phyloP scores from a whole-genome alignment of 1,284 basidiomycete genomes.

The Schizopora paradoxa region DNA sequence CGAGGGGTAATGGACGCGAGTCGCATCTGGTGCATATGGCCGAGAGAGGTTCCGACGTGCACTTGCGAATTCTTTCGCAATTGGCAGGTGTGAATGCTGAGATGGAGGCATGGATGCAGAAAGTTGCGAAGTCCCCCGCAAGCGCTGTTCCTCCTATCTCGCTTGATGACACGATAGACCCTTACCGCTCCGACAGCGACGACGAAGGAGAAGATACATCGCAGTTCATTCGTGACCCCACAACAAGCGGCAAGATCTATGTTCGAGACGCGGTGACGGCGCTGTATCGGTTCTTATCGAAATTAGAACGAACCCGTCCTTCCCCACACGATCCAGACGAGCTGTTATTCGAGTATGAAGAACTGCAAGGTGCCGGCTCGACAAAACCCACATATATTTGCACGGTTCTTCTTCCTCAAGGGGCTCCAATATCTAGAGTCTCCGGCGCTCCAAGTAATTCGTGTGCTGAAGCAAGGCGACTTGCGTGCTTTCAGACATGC shows the following conservation, averaged over 20 bases:
- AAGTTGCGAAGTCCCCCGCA: constrained; percentile 33
- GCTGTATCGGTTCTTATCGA: constrained; percentile 46
- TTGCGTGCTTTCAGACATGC: constrained; percentile 54
- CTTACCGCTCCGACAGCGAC: constrained; percentile 44
- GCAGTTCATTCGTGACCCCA: constrained; percentile 46
- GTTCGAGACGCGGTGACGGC: constrained; percentile 46
- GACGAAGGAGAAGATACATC: constrained; percentile 32
- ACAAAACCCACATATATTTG: constrained; percentile 35
- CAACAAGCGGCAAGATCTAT: constrained; percentile 51
- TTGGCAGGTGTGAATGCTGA: constrained; percentile 24
- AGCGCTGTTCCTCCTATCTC: constrained; percentile 42
- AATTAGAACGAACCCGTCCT: constrained; percentile 14
- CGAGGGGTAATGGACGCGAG: constrained; percentile 38
- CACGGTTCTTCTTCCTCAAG: constrained; percentile 42
- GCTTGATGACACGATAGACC: constrained; percentile 35
- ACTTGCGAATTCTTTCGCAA: constrained; percentile 42
- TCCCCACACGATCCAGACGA: constrained; percentile 17
- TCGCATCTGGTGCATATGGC: constrained; percentile 60
- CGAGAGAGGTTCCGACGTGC: constrained; percentile 49
- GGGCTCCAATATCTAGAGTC: constrained; percentile 35
- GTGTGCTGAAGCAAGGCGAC: constrained; percentile 47
- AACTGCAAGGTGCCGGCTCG: constrained; percentile 22
- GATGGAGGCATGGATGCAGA: constrained; percentile 43
- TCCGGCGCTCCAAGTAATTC: constrained; percentile 42
- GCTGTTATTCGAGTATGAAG: constrained; percentile 39